Evolutionary conservation across 108 stramenopile genomes (phyloP), one percentile per base, ranked within the genome.

Genomic region (Bacterosira constricta): DNA sequence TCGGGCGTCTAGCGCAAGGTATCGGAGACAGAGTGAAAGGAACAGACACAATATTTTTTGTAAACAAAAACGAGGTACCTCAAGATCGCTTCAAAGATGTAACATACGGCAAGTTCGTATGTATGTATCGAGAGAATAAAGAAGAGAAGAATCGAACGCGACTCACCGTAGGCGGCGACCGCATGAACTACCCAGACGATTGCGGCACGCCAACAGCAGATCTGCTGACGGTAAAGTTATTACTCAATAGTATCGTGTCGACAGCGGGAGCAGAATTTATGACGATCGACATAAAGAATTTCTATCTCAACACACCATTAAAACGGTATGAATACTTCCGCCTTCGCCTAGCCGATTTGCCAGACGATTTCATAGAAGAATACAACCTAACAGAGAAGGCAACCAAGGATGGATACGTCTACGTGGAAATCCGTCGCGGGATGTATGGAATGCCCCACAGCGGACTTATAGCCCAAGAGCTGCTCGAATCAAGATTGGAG

Each of bases 21-120:
- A n/a, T n/a, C n/a, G n/a, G n/a, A n/a, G n/a, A n/a, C n/a, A n/a
- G n/a, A n/a, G n/a, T n/a, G n/a, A 52, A 23, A 25, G 15, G 13
- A 6, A 52, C 51, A 29, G 50, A 69, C 29, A 81, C 59, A 59
- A 68, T 36, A 6, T 41, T 8, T 5, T 61, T 53, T 30, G 11
- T 54, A 34, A 7, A 50, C 13, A 66, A 38, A 53, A 53, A 42
- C 5, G 42, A 79, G 11, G 42, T 75, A 9, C 77, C 70, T 15
- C 15, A 27, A 26, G 31, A 73, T 36, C 8, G 59, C 4, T 23
- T 21, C 2, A n/a, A 52, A 6, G 52, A 45, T n/a, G 35, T 77
- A 37, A 71, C 82, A 21, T 83, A 80, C 51, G 51, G 47, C 26
- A 37, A 38, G 47, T 50, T 83, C 36, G 57, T 80, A 32, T 54